A percentile compares a stretch with the other conserved stretches of the same genome.
phyloP scores from a whole-genome alignment of 208 protist genomes.

The Acanthamoeba sp. region DNA sequence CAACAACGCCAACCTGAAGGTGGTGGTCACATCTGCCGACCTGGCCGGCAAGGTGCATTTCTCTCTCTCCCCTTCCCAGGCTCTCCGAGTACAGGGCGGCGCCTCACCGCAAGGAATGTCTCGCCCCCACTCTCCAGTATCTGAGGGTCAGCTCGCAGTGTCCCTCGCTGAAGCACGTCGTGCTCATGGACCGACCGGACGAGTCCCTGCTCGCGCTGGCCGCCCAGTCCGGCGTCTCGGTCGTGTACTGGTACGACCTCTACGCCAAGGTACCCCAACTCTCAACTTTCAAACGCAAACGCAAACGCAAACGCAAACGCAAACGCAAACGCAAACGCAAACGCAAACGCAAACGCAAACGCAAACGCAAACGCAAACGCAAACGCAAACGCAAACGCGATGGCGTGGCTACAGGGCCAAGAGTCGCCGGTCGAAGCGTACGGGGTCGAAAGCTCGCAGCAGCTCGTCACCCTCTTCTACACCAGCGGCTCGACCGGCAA shows the following conservation, averaged over 20 bases:
- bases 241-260: slow-evolving; percentile 46
- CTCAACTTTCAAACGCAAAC: neutral
- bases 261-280: neutral
- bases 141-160: neutral
- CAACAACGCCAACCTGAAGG: slow-evolving; percentile 40
- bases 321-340: too few species aligned
- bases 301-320: neutral
- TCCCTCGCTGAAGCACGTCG: neutral
- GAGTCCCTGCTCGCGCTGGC: neutral
- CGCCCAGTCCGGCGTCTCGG: neutral
- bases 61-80: too few species aligned
- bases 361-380: too few species aligned
- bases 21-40: slow-evolving; percentile 10
- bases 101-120: neutral
- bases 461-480: slow-evolving; percentile 75
- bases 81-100: neutral
- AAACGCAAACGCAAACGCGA: too few species aligned
- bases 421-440: neutral
- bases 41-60: slow-evolving; percentile 12
- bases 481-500: slow-evolving; percentile 77
- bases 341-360: too few species aligned
- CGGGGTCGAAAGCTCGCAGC: neutral
- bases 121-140: neutral
- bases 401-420: neutral
- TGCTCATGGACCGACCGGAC: slow-evolving; percentile 10